phyloP scores from a whole-genome alignment of 1,284 basidiomycete genomes.

The Inonotus obliquus region DNA sequence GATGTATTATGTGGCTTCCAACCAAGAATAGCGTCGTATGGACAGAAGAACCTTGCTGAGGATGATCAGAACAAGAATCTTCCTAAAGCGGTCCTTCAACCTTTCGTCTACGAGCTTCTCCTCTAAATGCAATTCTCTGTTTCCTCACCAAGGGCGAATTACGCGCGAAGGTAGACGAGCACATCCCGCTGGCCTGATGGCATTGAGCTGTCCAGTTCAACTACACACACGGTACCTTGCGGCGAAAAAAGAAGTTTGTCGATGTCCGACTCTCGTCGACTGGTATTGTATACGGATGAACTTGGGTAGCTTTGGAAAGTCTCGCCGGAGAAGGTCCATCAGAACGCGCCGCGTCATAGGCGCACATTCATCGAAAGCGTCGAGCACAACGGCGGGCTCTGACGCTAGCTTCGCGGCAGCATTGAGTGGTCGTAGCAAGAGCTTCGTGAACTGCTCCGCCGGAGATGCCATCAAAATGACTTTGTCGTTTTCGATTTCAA shows the following conservation, averaged over 20 bases:
- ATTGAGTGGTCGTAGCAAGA: not conserved
- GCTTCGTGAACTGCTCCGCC: not conserved
- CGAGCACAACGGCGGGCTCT: conserved; percentile 3
- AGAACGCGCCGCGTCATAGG: conserved; percentile 26
- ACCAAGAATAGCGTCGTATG: not conserved
- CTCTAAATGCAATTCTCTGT: not conserved
- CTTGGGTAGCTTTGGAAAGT: conserved; percentile 13
- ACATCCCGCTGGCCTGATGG: not conserved
- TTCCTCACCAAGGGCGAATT: too few relatives aligned
- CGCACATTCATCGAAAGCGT: conserved; percentile 12
- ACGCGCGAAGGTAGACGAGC: not conserved
- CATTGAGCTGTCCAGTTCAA: not conserved
- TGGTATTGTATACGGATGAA: conserved; percentile 5
- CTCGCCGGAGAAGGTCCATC: conserved; percentile 23
- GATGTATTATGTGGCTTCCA: not conserved
- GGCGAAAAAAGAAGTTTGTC: not conserved
- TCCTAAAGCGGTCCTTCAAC: not conserved
- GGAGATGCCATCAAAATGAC: not conserved
- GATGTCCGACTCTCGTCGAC: not conserved
- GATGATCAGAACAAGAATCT: not conserved
- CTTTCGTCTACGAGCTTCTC: conserved; percentile 13
- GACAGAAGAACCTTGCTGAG: not conserved
- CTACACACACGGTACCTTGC: not conserved
- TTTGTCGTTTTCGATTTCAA: not conserved
- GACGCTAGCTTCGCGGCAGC: not conserved